Base-by-base conservation (phyloP, 768 basidiomycete genomes). In the Lactarius pseudohatsudake region DNA sequence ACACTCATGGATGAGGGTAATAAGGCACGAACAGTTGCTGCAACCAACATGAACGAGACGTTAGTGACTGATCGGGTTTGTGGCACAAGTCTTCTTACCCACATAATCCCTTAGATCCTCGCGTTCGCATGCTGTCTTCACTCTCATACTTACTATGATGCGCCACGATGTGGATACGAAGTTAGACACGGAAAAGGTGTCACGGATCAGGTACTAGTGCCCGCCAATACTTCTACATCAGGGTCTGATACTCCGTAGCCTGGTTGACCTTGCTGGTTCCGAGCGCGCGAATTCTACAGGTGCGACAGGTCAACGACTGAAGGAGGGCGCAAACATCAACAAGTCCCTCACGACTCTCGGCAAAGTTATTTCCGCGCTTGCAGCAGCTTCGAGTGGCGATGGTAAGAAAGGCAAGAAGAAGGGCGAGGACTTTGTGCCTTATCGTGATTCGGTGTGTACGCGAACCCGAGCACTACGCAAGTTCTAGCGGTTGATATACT, bases 21-120 rank as follows among this genome's bases (percentile, higher is more conserved):
- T 78, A 98, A 98, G 80, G 96, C 97, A 60, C 83, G 97, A 59
- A 98, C 97, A 16, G 96, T 99, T 28, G 97, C 97, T 26, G 96
- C 97, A 30, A 99, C 97, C 26, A 95, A 97, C 78, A 99, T 99
- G 97, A 99, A 99, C 79, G 97, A 98, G 79, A 97, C 95, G 85
- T 92, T 75, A 65, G 64, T 64, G 64, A 54, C 15, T 11, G 15
- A 40, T 50, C 26, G 32, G 22, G 38, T 59, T 9, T 55, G 69
- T 41, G 20, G 34, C 47, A 11, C 36, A 11, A 26, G 28, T 34
- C 43, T 9, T 58, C 57, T 62, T 36, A 36, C 45, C 34, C 43
- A 18, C 38, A 7, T 22, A 32, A 18, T 26, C 61, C 34, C 62
- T 20, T 72, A 94, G 92, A 20, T 96, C 94, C 9, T 97, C 95